Evolutionary conservation across 768 basidiomycete species (phyloP).

Genomic region (Tubosaeta sp.): DNA sequence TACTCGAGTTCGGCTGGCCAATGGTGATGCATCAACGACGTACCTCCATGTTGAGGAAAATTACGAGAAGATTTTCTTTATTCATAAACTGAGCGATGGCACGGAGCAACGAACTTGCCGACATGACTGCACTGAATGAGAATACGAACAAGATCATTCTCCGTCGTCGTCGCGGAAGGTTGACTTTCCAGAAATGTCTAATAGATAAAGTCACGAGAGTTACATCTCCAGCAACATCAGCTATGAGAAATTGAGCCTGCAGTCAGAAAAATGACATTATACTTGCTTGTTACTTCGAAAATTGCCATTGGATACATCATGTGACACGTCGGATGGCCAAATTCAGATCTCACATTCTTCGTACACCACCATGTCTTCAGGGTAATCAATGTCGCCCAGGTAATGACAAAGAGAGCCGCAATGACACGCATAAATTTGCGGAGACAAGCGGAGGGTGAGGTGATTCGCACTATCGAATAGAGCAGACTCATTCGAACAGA

Average conservation of each 20-base stretch:
- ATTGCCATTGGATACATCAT: not conserved
- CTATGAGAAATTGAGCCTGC: not conserved
- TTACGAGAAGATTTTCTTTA: not conserved
- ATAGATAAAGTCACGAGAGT: constrained; percentile 7
- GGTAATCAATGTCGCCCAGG: not conserved
- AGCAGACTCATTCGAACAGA: not conserved
- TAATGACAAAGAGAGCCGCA: not conserved
- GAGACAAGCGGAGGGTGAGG: not conserved
- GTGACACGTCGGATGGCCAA: not conserved
- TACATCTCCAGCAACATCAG: constrained; percentile 1
- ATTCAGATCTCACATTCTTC: not conserved
- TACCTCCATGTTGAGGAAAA: constrained; percentile 2
- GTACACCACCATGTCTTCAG: not conserved
- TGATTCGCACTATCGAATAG: not conserved
- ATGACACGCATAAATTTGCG: not conserved
- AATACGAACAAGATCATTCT: constrained; percentile 10
- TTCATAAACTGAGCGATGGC: constrained; percentile 1
- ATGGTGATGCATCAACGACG: not conserved
- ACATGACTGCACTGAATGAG: constrained; percentile 11
- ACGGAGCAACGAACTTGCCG: constrained; percentile 5
- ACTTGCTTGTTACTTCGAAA: not conserved
- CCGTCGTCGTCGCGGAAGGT: constrained; percentile 8
- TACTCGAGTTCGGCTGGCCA: not conserved
- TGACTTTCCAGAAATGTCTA: constrained; percentile 13
- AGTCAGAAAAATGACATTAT: not conserved